Evolutionary conservation across 768 basidiomycete species (phyloP).

Genomic region (Leccinum longicurvipes): DNA sequence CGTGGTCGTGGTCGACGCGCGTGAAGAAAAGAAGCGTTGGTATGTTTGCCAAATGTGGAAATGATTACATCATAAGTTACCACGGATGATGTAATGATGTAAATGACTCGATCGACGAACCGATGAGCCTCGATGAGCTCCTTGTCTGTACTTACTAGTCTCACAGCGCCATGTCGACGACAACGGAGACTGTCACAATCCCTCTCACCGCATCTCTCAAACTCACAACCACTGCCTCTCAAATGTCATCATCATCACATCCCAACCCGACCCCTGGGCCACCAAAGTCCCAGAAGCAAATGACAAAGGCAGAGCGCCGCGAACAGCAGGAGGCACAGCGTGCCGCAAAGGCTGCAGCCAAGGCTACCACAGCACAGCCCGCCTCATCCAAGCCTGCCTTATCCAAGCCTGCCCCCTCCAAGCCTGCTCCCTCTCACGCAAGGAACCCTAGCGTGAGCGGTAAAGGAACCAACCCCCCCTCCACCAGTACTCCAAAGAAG

Average conservation of each 20-base stretch:
- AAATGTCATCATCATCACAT: conserved; percentile 5
- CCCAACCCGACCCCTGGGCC: conserved; percentile 5
- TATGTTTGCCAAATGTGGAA: conserved; percentile 8
- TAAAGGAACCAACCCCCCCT: conserved; percentile 14
- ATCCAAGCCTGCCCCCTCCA: conserved; percentile 18
- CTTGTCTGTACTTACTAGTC: background rate
- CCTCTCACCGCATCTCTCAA: conserved; percentile 15
- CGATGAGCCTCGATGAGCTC: background rate
- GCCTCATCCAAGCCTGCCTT: conserved; percentile 26
- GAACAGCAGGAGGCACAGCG: conserved; percentile 79
- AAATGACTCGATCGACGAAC: conserved; percentile 19
- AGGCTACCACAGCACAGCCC: conserved; percentile 32
- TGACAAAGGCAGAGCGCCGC: conserved; percentile 78
- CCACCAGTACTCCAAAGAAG: conserved; percentile 23
- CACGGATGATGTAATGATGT: conserved; percentile 11
- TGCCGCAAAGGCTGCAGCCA: conserved; percentile 62
- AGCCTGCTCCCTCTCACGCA: conserved; percentile 29
- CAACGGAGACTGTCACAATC: conserved; percentile 20
- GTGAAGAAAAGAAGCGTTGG: background rate
- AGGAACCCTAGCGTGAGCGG: conserved; percentile 18
- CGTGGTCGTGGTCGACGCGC: background rate
- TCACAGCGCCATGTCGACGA: conserved; percentile 18
- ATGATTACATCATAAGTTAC: conserved; percentile 17
- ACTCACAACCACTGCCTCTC: conserved; percentile 5
- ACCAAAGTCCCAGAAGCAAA: conserved; percentile 58